Evolutionary conservation across 345 rosid genomes (phyloP).

Genomic region (Dipteronia sinensis): DNA sequence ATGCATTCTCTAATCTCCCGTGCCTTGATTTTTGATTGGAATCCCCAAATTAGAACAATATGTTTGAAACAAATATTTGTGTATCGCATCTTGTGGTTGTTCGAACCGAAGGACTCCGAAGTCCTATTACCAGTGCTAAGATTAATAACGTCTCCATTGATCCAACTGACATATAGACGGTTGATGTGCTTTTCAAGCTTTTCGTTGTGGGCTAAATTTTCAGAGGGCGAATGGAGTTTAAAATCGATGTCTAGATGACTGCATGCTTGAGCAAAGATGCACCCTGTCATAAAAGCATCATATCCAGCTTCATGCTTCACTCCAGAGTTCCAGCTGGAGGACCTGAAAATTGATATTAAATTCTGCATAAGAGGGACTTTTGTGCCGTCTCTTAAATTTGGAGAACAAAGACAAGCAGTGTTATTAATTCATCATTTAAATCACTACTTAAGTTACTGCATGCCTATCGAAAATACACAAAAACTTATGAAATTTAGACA

Average conservation of each 20-base stretch:
- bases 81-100: constrained; percentile 21
- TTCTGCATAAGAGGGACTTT: neutral
- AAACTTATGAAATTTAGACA: neutral
- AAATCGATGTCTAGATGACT: constrained; percentile 75
- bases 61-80: constrained; percentile 50
- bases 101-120: constrained; percentile 36
- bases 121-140: constrained; percentile 52
- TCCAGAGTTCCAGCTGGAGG: constrained; percentile 76
- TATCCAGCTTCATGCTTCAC: constrained; percentile 97
- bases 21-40: constrained; percentile 61
- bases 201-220: constrained; percentile 50
- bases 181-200: constrained; percentile 66
- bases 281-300: constrained; percentile 99
- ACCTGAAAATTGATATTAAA: constrained; percentile 46
- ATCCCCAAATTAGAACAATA: constrained; percentile 74
- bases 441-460: neutral
- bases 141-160: constrained; percentile 63
- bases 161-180: constrained; percentile 86
- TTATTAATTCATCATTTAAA: neutral
- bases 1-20: constrained; percentile 71
- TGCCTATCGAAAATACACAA: neutral
- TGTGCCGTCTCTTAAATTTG: neutral
- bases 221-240: constrained; percentile 37
- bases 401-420: neutral
- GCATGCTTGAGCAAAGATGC: constrained; percentile 87